These are phyloP conservation scores for Suillus luteus DNA, from an alignment of 768 basidiomycete species.

Conservation along the genomic window DNA sequence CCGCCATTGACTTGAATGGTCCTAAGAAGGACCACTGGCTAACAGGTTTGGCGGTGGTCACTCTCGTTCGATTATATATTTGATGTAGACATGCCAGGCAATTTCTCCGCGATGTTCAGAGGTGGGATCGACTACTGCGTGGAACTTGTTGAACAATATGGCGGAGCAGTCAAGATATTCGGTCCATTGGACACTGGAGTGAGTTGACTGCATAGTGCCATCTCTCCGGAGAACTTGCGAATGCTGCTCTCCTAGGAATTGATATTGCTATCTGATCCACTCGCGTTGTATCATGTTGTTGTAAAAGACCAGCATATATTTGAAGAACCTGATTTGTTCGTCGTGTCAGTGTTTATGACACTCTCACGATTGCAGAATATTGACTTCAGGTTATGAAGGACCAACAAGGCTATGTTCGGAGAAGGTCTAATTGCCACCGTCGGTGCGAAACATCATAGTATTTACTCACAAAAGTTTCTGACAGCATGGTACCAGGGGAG, in stretches of 20 bases:
- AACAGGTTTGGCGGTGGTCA: neutral
- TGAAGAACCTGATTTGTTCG: slow-evolving; percentile 47
- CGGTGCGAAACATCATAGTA: slow-evolving; percentile 16
- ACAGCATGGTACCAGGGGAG: slow-evolving; percentile 33
- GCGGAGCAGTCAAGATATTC: neutral
- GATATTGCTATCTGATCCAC: slow-evolving; percentile 48
- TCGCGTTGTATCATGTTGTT: slow-evolving; percentile 47
- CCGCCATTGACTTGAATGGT: slow-evolving; percentile 28
- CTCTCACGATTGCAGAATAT: neutral
- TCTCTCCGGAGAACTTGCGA: slow-evolving; percentile 9
- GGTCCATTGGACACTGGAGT: neutral
- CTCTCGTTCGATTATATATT: neutral
- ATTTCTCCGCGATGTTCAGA: neutral
- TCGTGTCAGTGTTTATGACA: slow-evolving; percentile 37
- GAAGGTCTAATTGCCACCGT: slow-evolving; percentile 41
- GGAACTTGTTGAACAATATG: neutral
- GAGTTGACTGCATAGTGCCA: slow-evolving; percentile 1
- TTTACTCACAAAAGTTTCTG: slow-evolving; percentile 19
- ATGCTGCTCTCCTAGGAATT: neutral
- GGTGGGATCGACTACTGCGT: neutral
- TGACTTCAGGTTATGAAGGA: slow-evolving; percentile 27
- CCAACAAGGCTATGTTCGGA: slow-evolving; percentile 48
- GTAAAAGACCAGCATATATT: slow-evolving; percentile 49
- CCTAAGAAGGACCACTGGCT: slow-evolving; percentile 24
- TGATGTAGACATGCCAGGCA: neutral